Conservation (phyloP, 768 basidiomycete species). For the Rhodotorula babjevae region DNA sequence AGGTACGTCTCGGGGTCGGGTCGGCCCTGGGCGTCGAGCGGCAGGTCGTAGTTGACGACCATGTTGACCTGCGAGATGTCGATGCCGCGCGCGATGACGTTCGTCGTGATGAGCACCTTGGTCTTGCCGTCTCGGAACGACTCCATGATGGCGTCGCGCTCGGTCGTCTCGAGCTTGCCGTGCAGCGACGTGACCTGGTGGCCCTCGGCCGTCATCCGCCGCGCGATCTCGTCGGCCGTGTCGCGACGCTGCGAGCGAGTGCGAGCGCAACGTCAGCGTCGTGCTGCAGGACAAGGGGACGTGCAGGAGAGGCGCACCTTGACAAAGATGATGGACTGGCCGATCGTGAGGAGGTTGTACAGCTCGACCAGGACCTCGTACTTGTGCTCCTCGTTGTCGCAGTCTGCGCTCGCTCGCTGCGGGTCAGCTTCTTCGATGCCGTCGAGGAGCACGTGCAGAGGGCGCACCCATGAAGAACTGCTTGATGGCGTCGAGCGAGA, state of each 20-base stretch:
- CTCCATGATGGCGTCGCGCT: conserved; percentile 89
- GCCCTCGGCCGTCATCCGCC: conserved; percentile 83
- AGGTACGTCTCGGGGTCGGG: conserved; percentile 97
- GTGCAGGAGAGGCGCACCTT: conserved; percentile 66
- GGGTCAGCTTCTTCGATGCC: no score
- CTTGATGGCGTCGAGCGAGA: conserved; percentile 86
- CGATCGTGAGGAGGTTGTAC: conserved; percentile 85
- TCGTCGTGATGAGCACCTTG: conserved; percentile 97
- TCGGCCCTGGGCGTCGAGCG: conserved; percentile 52
- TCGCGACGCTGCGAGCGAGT: conserved; percentile 63
- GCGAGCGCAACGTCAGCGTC: not conserved
- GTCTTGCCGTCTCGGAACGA: conserved; percentile 91
- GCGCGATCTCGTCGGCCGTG: conserved; percentile 86
- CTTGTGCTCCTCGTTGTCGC: conserved; percentile 82
- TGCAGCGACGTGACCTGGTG: conserved; percentile 95
- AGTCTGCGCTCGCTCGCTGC: no score
- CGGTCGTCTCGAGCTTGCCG: conserved; percentile 81
- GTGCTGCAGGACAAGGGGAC: not conserved
- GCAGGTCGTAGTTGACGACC: conserved; percentile 86
- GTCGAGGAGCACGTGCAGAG: no score
- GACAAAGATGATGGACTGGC: conserved; percentile 98
- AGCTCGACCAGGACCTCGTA: conserved; percentile 88
- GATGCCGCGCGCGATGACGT: conserved; percentile 96
- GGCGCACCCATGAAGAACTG: conserved; percentile 82
- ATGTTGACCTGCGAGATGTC: conserved; percentile 99